phyloP scores from a whole-genome alignment of 495 filamentous ascomycete species.

The Aspergillus campestris region DNA sequence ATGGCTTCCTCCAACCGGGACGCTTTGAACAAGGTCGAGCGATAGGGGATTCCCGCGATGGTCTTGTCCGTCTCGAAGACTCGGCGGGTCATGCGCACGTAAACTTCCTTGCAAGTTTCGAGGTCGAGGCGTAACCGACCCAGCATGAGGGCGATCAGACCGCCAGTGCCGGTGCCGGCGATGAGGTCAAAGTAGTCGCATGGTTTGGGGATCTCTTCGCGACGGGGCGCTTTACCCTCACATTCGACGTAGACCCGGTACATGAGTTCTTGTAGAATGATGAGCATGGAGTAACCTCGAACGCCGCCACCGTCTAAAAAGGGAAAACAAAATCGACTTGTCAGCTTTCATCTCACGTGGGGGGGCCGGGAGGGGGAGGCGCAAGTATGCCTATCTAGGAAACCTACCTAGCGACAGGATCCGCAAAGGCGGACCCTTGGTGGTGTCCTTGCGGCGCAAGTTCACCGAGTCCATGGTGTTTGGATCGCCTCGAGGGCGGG shows the following conservation, averaged over 20 bases:
- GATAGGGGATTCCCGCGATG: conserved; percentile 85
- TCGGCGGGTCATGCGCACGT: conserved; percentile 83
- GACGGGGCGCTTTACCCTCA: conserved; percentile 72
- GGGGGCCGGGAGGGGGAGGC: neutral
- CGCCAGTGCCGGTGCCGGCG: conserved; percentile 87
- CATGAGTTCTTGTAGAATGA: conserved; percentile 95
- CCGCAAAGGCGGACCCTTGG: conserved; percentile 85
- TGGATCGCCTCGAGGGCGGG: conserved; percentile 1
- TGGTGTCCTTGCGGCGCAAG: conserved; percentile 79
- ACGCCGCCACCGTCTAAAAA: conserved; percentile 85
- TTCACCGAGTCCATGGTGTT: conserved; percentile 22
- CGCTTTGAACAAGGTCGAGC: conserved; percentile 91
- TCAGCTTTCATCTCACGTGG: conserved; percentile 8
- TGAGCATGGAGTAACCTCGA: conserved; percentile 92
- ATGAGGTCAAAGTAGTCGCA: conserved; percentile 99
- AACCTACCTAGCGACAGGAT: conserved; percentile 80
- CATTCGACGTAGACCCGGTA: conserved; percentile 79
- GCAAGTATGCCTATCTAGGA: neutral
- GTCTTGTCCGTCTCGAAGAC: conserved; percentile 99
- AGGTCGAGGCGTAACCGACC: conserved; percentile 85
- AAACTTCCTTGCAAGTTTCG: conserved; percentile 93
- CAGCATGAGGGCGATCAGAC: conserved; percentile 93
- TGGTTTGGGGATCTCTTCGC: conserved; percentile 87
- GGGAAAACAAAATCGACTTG: too few species aligned
- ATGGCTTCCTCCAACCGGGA: conserved; percentile 93